Conservation (phyloP, 768 basidiomycete species). For the Exidia glandulosa region DNA sequence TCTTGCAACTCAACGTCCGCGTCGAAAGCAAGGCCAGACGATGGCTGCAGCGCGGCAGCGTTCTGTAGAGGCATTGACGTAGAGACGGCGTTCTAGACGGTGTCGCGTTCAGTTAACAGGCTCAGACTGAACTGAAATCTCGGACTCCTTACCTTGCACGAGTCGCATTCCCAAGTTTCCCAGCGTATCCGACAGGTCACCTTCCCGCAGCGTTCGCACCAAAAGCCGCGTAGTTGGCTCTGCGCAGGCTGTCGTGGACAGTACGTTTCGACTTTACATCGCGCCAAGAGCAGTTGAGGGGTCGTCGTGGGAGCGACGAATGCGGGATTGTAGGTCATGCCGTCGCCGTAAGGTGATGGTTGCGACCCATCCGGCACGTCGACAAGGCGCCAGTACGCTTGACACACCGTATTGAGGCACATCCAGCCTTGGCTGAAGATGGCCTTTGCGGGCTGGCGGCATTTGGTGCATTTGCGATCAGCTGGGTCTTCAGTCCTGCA, state of each 20-base stretch:
- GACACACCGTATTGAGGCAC: constrained; percentile 40
- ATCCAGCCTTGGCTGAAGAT: constrained; percentile 50
- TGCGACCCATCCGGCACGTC: too few relatives aligned
- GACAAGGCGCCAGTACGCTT: constrained; percentile 38
- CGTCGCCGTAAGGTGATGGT: not conserved
- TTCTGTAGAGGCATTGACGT: too few relatives aligned
- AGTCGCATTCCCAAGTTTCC: constrained; percentile 60
- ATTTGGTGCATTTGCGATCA: constrained; percentile 14
- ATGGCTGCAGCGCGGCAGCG: too few relatives aligned
- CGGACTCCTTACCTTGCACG: constrained; percentile 36
- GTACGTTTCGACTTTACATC: not conserved
- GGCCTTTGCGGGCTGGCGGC: constrained; percentile 33
- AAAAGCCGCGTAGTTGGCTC: constrained; percentile 34
- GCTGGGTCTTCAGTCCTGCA: not conserved
- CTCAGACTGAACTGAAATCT: not conserved
- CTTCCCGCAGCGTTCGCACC: constrained; percentile 58
- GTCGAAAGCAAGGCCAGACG: too few relatives aligned
- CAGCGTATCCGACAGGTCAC: constrained; percentile 70
- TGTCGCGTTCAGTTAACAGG: not conserved
- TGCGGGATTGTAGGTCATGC: not conserved
- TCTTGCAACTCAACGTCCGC: too few relatives aligned
- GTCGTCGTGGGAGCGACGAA: constrained; percentile 3
- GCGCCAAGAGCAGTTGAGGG: not conserved
- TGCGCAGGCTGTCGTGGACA: not conserved
- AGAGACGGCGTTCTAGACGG: not conserved